These are phyloP conservation scores for Lactifluus pinguis DNA, from an alignment of 768 basidiomycete genomes.

Conservation along the genomic window DNA sequence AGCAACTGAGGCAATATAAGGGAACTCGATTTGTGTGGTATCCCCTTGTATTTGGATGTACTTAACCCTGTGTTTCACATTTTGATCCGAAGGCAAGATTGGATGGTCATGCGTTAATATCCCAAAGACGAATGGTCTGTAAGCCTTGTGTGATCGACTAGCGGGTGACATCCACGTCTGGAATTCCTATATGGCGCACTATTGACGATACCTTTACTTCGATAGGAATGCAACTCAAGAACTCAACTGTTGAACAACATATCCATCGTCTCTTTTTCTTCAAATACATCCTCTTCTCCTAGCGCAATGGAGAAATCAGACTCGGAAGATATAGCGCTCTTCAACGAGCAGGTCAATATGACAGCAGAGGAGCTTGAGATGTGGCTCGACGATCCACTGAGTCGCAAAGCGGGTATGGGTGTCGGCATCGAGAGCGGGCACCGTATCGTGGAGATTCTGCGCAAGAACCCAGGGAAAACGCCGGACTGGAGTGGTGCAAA, in stretches of 20 bases:
- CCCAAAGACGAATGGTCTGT: no score
- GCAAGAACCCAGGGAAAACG: constrained; percentile 27
- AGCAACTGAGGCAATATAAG: not conserved
- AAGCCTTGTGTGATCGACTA: no score
- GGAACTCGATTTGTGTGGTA: not conserved
- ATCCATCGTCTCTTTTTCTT: no score
- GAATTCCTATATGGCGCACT: no score
- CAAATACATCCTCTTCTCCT: not conserved
- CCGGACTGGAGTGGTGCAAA: constrained; percentile 26
- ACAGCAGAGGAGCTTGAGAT: constrained; percentile 21
- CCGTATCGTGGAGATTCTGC: constrained; percentile 28
- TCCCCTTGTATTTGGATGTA: no score
- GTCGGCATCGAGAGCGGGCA: constrained; percentile 29
- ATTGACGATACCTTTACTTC: no score
- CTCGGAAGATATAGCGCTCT: constrained; percentile 25
- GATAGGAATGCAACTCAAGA: no score
- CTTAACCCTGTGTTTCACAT: no score
- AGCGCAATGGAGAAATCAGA: constrained; percentile 24
- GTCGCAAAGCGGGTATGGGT: constrained; percentile 26
- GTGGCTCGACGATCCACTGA: constrained; percentile 27
- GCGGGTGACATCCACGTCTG: no score
- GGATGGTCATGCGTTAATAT: no score
- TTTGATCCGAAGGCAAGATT: no score
- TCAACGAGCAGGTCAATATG: constrained; percentile 23
- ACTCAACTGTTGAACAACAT: no score